Conservation (phyloP, 2,329 filamentous ascomycete genomes). For the Arthrobotrys pseudoclavata region DNA sequence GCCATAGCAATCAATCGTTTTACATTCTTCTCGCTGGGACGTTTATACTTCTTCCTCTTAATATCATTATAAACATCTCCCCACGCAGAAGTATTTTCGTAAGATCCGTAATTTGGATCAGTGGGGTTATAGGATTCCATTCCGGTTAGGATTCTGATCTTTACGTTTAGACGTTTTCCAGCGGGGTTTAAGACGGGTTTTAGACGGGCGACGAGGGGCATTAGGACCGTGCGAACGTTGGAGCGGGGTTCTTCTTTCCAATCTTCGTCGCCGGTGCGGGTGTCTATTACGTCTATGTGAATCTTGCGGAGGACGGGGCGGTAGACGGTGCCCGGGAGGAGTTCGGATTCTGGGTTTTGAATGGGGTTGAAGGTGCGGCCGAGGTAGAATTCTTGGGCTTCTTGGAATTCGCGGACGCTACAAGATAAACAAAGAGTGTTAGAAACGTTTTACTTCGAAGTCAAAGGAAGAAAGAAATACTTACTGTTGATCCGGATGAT, state of each 20-base stretch:
- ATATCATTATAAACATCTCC: conserved; percentile 8
- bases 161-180: conserved; percentile 1
- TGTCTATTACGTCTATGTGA: conserved; percentile 30
- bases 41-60: conserved; percentile 3
- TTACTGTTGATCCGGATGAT: conserved; percentile 22
- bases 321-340: conserved; percentile 9
- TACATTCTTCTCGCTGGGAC: neutral
- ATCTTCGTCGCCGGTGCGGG: conserved; percentile 15
- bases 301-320: conserved; percentile 14
- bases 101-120: conserved; percentile 2
- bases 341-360: conserved; percentile 15
- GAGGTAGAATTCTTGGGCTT: conserved; percentile 25
- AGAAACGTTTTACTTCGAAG: neutral
- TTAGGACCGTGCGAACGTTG: conserved; percentile 10
- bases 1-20: conserved; percentile 22
- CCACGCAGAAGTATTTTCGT: neutral
- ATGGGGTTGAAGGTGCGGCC: conserved; percentile 4
- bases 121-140: conserved; percentile 2
- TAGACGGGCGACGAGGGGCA: conserved; percentile 23
- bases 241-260: conserved; percentile 11
- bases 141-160: conserved; percentile 15
- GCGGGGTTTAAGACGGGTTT: conserved; percentile 1
- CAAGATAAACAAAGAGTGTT: neutral
- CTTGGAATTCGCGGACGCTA: conserved; percentile 19
- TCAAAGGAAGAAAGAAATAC: neutral